Base-by-base conservation (phyloP, 2,329 filamentous ascomycete species). In the Penicillium concentricum region DNA sequence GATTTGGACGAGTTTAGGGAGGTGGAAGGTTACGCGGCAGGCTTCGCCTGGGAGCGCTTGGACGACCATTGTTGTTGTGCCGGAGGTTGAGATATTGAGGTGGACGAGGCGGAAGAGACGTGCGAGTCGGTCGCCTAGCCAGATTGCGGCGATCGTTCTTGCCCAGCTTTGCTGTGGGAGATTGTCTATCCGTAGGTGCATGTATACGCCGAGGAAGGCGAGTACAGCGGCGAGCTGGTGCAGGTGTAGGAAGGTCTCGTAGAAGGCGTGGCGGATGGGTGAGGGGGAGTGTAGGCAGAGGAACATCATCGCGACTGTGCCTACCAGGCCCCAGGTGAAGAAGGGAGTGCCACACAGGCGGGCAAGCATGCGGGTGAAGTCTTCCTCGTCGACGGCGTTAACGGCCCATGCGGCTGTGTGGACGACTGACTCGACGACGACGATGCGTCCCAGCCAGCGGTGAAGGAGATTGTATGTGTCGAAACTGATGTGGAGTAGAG, bases 381-480 rank as follows among this genome's bases (percentile, higher is more conserved):
- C 61, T 46, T 69, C 60, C 57, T 74, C 71, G 20, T 70, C 63
- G 35, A 63, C 65, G 26, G 87, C 87, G 61, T 95, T 94, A 66
- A 89, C 83, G 20, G 85, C 79, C 92, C 93, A 99, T 35, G 87
- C 85, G 24, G 82, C 65, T 9, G 88, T 89, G 74, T 96, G 91
- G 9, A 88, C 79, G 48, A 91, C 66, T 16, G 84, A 77, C 72
- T 94, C 88, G 4, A 88, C 51, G n/a, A 90, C 84, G 26, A 90
- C 84, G 42, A 92, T 84, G 26, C 91, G 84, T 28, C 90, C 91
- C 60, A 91, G 84, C 90, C 90, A 95, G 62, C 91, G 84, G 73
- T 95, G 91, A 49, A 94, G 79, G 9, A 94, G 86, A 72, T 97
- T 97, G 82, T 95, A 97, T 0, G 92, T 96, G 74, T 97, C 94